Conservation (phyloP, 129 eudicot species). For the Flaveria bidentis region DNA sequence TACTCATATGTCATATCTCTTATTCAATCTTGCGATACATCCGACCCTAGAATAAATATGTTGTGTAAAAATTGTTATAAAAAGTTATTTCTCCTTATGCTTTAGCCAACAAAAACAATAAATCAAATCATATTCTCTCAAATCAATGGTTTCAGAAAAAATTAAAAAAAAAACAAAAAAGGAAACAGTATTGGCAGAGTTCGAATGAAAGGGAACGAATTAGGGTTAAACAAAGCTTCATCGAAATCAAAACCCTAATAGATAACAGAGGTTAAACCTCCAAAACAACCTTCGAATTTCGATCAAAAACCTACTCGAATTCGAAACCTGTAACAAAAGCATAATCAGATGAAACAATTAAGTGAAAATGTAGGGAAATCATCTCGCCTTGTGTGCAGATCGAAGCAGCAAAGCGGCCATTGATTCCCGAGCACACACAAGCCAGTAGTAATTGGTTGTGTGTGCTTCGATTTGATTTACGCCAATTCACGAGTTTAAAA, state of each 20-base stretch:
- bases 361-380: slow-evolving; percentile 49
- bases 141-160: too few species aligned
- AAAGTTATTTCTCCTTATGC: too few species aligned
- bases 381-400: slow-evolving; percentile 41
- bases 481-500: slow-evolving; percentile 49
- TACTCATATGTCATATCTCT: too few species aligned
- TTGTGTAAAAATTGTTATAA: too few species aligned
- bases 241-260: neutral
- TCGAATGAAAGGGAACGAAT: too few species aligned
- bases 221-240: neutral
- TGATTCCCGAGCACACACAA: slow-evolving; percentile 46
- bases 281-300: too few species aligned
- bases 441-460: slow-evolving; percentile 34
- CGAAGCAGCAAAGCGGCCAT: slow-evolving; percentile 56
- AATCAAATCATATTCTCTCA: too few species aligned
- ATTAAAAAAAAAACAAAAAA: too few species aligned
- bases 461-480: slow-evolving; percentile 35
- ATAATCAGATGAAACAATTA: neutral
- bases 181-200: too few species aligned
- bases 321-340: neutral
- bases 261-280: neutral
- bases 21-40: too few species aligned
- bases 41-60: too few species aligned
- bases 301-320: neutral
- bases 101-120: too few species aligned